A percentile compares a stretch with the other conserved stretches of the same genome.
phyloP scores from a whole-genome alignment of 805 yeast genomes.

The Wickerhamiella sorbophila region DNA sequence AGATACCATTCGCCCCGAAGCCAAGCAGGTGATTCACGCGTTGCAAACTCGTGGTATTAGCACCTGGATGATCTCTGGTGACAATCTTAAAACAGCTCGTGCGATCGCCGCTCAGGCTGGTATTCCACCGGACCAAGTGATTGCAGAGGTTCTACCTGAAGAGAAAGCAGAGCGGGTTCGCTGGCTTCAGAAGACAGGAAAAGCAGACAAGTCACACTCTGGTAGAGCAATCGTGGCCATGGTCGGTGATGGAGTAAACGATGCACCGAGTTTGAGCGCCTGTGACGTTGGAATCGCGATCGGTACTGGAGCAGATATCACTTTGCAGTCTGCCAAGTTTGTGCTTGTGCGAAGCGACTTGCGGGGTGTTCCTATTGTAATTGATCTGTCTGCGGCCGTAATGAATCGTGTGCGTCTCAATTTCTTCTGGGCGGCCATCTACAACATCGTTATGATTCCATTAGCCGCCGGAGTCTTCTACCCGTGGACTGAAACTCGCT shows the following conservation, averaged over 20 bases:
- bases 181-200: slow-evolving; percentile 36
- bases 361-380: slow-evolving; percentile 37
- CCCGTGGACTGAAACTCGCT: slow-evolving; percentile 53
- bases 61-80: slow-evolving; percentile 71
- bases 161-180: slow-evolving; percentile 51
- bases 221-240: slow-evolving; percentile 41
- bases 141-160: slow-evolving; percentile 61
- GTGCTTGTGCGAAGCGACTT: slow-evolving; percentile 41
- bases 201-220: slow-evolving; percentile 12
- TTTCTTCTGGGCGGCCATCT: slow-evolving; percentile 74
- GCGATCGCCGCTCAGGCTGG: slow-evolving; percentile 54
- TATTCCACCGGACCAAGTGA: slow-evolving; percentile 35
- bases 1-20: slow-evolving; percentile 40
- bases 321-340: slow-evolving; percentile 61
- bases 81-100: slow-evolving; percentile 49
- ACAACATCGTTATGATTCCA: slow-evolving; percentile 76
- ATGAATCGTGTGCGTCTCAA: slow-evolving; percentile 64
- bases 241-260: slow-evolving; percentile 79
- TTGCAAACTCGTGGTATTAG: slow-evolving; percentile 32
- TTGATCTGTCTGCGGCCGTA: slow-evolving; percentile 56
- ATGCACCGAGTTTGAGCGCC: slow-evolving; percentile 62
- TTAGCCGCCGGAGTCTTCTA: slow-evolving; percentile 85
- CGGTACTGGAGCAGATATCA: slow-evolving; percentile 64
- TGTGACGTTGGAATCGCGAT: slow-evolving; percentile 71
- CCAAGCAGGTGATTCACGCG: slow-evolving; percentile 35